Evolutionary conservation across 1,284 basidiomycete species (phyloP).

Genomic region (Psilocybe mexicana): DNA sequence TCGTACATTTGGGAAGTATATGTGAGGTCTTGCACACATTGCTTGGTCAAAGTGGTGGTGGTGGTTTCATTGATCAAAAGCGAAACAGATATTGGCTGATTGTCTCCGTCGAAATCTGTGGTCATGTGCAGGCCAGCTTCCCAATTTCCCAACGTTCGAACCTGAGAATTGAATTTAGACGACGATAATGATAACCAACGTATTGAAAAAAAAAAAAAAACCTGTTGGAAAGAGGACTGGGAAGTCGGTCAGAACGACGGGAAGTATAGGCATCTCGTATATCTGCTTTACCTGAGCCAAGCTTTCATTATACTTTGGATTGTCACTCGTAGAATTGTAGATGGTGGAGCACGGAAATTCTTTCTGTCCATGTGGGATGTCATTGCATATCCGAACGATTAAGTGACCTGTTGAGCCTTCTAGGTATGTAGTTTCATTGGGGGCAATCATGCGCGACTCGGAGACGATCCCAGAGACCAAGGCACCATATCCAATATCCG

Average conservation of each 20-base stretch:
- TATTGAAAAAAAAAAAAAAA: neutral
- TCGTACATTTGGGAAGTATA: slow-evolving; percentile 50
- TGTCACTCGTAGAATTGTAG: slow-evolving; percentile 31
- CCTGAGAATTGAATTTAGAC: neutral
- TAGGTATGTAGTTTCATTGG: slow-evolving; percentile 41
- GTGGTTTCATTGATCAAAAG: slow-evolving; percentile 16
- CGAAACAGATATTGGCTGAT: slow-evolving; percentile 7
- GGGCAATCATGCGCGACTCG: slow-evolving; percentile 36
- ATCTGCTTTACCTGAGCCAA: neutral
- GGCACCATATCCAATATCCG: slow-evolving; percentile 43
- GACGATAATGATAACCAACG: neutral
- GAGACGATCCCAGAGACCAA: slow-evolving; percentile 41
- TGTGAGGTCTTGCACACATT: slow-evolving; percentile 44
- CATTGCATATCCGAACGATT: slow-evolving; percentile 45
- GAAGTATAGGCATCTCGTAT: neutral
- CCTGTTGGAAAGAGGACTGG: neutral
- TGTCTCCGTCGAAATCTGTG: neutral
- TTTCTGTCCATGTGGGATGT: slow-evolving; percentile 40
- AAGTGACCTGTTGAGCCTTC: slow-evolving; percentile 33
- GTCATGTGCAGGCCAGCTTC: slow-evolving; percentile 17
- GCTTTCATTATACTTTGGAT: slow-evolving; percentile 4
- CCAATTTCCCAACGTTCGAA: slow-evolving; percentile 7
- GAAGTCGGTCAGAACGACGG: neutral
- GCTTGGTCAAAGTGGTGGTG: slow-evolving; percentile 29
- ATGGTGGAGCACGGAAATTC: slow-evolving; percentile 32